These are phyloP conservation scores for Cyphellophora europaea DNA, from an alignment of 2,329 filamentous ascomycete species.

Conservation along the genomic window DNA sequence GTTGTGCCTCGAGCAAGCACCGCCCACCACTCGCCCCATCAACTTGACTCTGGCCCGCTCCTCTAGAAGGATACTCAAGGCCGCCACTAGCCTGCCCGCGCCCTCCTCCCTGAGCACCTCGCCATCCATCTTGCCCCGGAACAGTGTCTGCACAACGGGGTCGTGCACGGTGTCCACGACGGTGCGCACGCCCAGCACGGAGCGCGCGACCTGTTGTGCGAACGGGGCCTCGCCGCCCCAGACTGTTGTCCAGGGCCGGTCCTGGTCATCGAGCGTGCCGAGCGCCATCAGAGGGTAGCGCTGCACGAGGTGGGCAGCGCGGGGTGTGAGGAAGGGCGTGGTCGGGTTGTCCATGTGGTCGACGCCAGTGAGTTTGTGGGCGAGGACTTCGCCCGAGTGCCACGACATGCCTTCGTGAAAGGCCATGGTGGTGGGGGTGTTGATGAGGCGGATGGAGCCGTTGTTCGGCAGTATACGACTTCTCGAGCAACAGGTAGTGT, in stretches of 20 bases:
- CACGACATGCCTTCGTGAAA: conserved; percentile 31
- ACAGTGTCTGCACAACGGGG: conserved; percentile 58
- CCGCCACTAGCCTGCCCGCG: conserved; percentile 46
- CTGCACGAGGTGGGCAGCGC: conserved; percentile 52
- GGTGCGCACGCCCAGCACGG: conserved; percentile 54
- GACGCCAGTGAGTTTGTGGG: conserved; percentile 54
- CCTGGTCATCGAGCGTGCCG: conserved; percentile 50
- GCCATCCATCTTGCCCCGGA: conserved; percentile 37
- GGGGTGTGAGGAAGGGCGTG: conserved; percentile 49
- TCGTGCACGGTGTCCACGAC: conserved; percentile 54
- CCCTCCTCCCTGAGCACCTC: conserved; percentile 33
- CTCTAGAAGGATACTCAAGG: conserved; percentile 54
- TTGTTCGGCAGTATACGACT: too few species aligned
- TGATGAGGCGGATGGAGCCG: too few species aligned
- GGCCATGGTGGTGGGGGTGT: conserved; percentile 4
- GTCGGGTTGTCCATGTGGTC: conserved; percentile 58
- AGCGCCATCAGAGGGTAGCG: conserved; percentile 61
- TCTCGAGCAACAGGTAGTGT: too few species aligned
- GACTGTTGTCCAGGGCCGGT: conserved; percentile 65
- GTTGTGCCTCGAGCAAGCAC: conserved; percentile 36
- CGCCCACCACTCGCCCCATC: conserved; percentile 59
- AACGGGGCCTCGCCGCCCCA: conserved; percentile 69
- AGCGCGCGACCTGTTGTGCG: conserved; percentile 49
- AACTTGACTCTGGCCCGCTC: conserved; percentile 65
- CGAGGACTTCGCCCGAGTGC: conserved; percentile 57